Evolutionary conservation across 768 basidiomycete genomes (phyloP), one percentile per base, ranked within the genome.

Genomic region (Leccinum imitatum): DNA sequence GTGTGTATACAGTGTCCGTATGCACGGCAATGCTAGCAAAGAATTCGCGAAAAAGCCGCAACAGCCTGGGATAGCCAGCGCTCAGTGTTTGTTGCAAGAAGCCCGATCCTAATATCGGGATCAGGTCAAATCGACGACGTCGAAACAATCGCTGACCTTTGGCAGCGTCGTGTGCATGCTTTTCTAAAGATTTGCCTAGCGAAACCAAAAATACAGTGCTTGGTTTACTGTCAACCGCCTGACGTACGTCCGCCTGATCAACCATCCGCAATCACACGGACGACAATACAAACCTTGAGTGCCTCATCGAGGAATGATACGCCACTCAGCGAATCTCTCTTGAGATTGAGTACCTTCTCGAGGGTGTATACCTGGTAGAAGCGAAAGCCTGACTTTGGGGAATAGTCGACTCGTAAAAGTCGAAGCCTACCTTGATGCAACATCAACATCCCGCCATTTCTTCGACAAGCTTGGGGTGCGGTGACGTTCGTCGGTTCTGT

Each of bases 41-140:
- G 76, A 99, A 97, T 44, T 95, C 94, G 57, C 98, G 97, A 75
- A 99, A 95, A 2, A 98, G 81, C 9, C 97, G 84, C 8, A 99
- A 72, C 3, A 99, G 79, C 53, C 85, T 84, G 3, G 95, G 93
- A 75, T 98, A 98, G 17, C 91, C 90, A 2, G 85, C 79, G 64
- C 88, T 87, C 44, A 99, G 77, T 4, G 93, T 91, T 67, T 95
- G 94, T 66, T 98, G 95, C 11, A 98, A 74, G 73, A 98, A 98
- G 0, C 85, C 82, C 0, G 96, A 98, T 17, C 82, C 94, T 97
- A 62, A 25, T 27, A 5, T 10, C n/a, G 35, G n/a, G 4, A 56
- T 66, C 37, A 67, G 58, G 37, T 54, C 27, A 56, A 30, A 41
- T 39, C 35, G 25, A 35, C 30, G 4, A 33, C 19, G n/a, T 23